Evolutionary conservation across 108 stramenopile species (phyloP), one percentile per base, ranked within the genome.

Genomic region (Fistulifera solaris): DNA sequence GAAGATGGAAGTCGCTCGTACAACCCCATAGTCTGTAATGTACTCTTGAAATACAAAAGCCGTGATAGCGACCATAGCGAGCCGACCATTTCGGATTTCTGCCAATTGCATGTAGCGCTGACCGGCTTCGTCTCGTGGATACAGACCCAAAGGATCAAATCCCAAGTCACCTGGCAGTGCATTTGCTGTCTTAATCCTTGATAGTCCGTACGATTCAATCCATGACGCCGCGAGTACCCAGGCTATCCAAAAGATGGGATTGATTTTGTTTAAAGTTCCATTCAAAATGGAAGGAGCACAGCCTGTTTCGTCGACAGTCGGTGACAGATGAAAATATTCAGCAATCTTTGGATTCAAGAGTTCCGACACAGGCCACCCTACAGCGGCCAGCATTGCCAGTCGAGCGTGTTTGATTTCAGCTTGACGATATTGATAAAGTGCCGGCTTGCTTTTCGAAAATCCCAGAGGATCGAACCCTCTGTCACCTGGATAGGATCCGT

Each of bases 381-480:
- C 71, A 21, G 84, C 87, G 21, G 88, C 81, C 61, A 45, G 11
- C 44, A 45, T 45, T 17, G 44, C 44, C 44, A 19, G 44, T 48
- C 91, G 64, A 21, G 83, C 72, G 66, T 94, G 93, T 54, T 94
- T 94, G 24, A 94, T 64, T 59, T 94, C 93, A 0, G 88, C 88
- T 66, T 89, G 87, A 11, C 93, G 68, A 26, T 79, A 78, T 18
- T 76, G 51, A 53, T 60, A 42, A 1, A 94, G 65, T 45, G 63
- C 49, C 27, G 80, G 83, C 35, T 53, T 44, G 48, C 48, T 77
- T 23, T 62, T 52, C 13, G 77, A 81, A 4, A 94, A 67, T 23
- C 71, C 67, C n/a, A 90, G 58, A 8, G 93, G 93, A 69, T 94
- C 93, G 67, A 94, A 94, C 2, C 93, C 93, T 14, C 86, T 75